A percentile compares a stretch with the other conserved stretches of the same genome.
These are phyloP conservation scores for Zygoascus ofunaensis DNA, from an alignment of 805 yeast genomes.

Conservation along the genomic window DNA sequence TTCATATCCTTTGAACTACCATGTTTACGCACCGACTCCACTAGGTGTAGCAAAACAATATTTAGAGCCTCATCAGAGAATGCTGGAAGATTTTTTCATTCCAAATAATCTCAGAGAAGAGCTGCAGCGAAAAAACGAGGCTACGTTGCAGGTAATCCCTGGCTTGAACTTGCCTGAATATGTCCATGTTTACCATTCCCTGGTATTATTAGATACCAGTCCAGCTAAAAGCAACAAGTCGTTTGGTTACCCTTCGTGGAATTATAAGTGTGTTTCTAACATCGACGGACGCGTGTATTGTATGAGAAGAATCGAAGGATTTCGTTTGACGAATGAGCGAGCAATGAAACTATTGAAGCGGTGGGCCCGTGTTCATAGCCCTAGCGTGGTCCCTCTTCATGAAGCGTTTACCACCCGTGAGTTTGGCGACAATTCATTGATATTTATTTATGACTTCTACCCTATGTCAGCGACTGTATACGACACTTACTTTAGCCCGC, in stretches of 20 bases:
- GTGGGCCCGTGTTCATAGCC: slow-evolving; percentile 50
- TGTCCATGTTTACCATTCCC: slow-evolving; percentile 74
- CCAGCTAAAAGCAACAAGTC: slow-evolving; percentile 30
- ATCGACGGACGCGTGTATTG: slow-evolving; percentile 69
- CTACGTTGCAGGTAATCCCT: slow-evolving; percentile 60
- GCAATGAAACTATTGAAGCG: slow-evolving; percentile 51
- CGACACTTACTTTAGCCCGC: slow-evolving; percentile 54
- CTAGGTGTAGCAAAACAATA: slow-evolving; percentile 36
- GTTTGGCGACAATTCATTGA: slow-evolving; percentile 70
- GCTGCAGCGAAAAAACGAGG: slow-evolving; percentile 67
- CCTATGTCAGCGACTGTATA: slow-evolving; percentile 65
- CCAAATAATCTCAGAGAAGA: slow-evolving; percentile 63
- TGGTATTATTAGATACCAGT: slow-evolving; percentile 66
- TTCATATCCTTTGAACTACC: slow-evolving; percentile 53
- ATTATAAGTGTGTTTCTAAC: slow-evolving; percentile 75
- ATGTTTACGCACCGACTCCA: slow-evolving; percentile 87
- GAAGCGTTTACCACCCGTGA: slow-evolving; percentile 84
- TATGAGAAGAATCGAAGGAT: slow-evolving; percentile 61
- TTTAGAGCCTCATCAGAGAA: slow-evolving; percentile 61
- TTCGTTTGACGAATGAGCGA: slow-evolving; percentile 44
- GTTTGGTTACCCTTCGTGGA: slow-evolving; percentile 49
- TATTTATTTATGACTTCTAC: slow-evolving; percentile 75
- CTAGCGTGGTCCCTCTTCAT: slow-evolving; percentile 49
- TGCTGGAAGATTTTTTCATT: slow-evolving; percentile 60
- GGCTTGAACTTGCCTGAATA: slow-evolving; percentile 58